Base-by-base conservation (phyloP, 495 filamentous ascomycete species). In the Aspergillus nidulans region DNA sequence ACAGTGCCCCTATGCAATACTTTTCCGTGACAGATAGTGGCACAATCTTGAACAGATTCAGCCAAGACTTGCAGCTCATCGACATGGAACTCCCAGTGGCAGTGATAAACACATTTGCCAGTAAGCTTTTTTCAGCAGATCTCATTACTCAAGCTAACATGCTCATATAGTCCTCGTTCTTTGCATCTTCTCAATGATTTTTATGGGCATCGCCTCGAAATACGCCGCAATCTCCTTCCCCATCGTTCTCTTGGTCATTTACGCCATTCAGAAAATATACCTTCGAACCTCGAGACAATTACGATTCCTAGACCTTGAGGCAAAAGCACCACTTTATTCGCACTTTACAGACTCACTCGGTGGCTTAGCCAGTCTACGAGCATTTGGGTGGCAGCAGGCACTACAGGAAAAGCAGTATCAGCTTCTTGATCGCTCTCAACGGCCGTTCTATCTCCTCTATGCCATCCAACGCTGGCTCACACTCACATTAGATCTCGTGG, bases 241-340 rank as follows among this genome's bases (percentile, higher is more conserved):
- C 0, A 43, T 79, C 36, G 69, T 77, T 6, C 56, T 78, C 26
- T 55, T 78, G 10, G 59, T 73, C 21, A 52, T 84, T 5, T 85
- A 79, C 52, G 25, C 77, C 15, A 72, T 87, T 5, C 81, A 86
- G 56, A 81, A 79, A 49, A 67, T 79, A 32, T 88, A 88, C 54
- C 72, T 88, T 4, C 74, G 80, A 10, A 87, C 85, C 1, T 86
- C 83, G 1, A 77, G 83, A 3, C 84, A 86, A 58, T 64, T 88
- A 5, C 81, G 84, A 30, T 71, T 84, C 40, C 67, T 88, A 19
- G 84, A 87, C 26, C 70, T 86, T 7, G 83, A 86, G 65, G 73
- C 79, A 13, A 82, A 84, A 61, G 74, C 83, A 4, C 81, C 82
- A 2, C 66, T 86, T 1, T 84, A 79, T 52, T 77, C 81, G 0